A percentile compares a stretch with the other conserved stretches of the same genome.
phyloP scores from a whole-genome alignment of 2,329 filamentous ascomycete genomes.

The Fusarium sp. region DNA sequence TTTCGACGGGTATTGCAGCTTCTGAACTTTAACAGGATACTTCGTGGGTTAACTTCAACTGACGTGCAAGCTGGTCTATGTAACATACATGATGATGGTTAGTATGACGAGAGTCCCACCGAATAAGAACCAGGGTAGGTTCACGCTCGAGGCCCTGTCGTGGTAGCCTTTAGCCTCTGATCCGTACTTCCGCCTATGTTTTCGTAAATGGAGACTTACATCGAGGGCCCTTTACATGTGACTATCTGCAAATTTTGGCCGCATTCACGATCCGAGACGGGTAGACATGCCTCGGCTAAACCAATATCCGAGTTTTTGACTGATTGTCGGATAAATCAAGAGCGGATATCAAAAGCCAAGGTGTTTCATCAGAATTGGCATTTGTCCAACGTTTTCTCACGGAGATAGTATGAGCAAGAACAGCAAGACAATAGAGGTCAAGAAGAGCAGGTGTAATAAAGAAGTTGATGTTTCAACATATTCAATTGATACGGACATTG shows the following conservation, averaged over 20 bases:
- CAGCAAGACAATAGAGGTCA: accelerated
- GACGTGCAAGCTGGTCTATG: background rate
- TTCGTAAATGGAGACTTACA: too few species aligned
- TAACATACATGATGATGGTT: background rate
- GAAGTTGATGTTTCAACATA: too few species aligned
- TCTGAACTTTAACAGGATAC: background rate
- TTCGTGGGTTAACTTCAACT: background rate
- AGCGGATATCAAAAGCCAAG: background rate
- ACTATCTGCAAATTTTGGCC: background rate
- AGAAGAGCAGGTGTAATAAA: too few species aligned
- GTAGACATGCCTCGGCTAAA: background rate
- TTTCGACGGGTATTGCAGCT: background rate
- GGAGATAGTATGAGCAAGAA: accelerated
- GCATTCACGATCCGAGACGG: background rate
- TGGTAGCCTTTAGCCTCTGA: background rate
- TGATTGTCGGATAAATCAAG: background rate
- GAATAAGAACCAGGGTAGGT: constrained; percentile 16
- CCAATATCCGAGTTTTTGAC: background rate
- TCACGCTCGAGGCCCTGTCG: background rate
- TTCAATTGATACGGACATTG: background rate
- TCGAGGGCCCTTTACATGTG: background rate
- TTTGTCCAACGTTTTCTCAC: too few species aligned
- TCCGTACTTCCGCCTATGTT: too few species aligned
- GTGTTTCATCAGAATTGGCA: background rate
- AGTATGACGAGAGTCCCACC: constrained; percentile 8